phyloP scores from a whole-genome alignment of 352 stramenopile species.

The Phytophthora pini region DNA sequence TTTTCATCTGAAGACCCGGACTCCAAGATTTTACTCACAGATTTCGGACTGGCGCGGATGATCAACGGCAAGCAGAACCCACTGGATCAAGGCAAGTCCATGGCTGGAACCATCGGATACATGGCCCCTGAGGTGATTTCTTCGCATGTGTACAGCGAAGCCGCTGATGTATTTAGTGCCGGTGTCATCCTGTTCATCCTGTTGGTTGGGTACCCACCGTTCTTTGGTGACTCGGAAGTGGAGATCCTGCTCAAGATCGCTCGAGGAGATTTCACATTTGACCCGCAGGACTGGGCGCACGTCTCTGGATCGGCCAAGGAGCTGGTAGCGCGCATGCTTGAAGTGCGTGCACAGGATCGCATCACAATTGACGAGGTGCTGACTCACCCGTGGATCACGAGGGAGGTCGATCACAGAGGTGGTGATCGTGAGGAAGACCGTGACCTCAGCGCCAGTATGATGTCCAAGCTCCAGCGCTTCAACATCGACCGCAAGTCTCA shows the following conservation, averaged over 20 bases:
- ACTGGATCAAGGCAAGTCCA: constrained; percentile 62
- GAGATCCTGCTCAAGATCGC: constrained; percentile 84
- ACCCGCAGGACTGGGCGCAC: constrained; percentile 63
- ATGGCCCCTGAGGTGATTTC: constrained; percentile 82
- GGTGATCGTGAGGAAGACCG: constrained; percentile 17
- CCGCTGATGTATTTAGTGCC: constrained; percentile 80
- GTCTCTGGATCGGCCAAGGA: constrained; percentile 70
- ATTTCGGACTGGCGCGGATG: constrained; percentile 82
- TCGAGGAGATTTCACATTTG: constrained; percentile 75
- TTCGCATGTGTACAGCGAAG: constrained; percentile 66
- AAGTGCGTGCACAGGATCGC: constrained; percentile 73
- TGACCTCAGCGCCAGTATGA: constrained; percentile 46
- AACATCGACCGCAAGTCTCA: constrained; percentile 84
- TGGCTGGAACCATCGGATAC: constrained; percentile 82
- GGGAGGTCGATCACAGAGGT: constrained; percentile 18
- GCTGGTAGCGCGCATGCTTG: constrained; percentile 74
- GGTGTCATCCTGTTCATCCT: constrained; percentile 87
- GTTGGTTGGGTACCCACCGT: constrained; percentile 79
- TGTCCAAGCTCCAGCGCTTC: constrained; percentile 74
- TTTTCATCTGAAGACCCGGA: constrained; percentile 51
- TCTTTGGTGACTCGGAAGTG: constrained; percentile 75
- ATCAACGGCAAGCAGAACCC: constrained; percentile 75
- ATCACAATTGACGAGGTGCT: constrained; percentile 76
- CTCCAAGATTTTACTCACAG: constrained; percentile 76
- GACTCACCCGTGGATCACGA: constrained; percentile 65